Percentiles rank a stretch among this genome's conserved stretches.
Evolutionary conservation across 768 basidiomycete species (phyloP).

Genomic region (Boletus edulis): DNA sequence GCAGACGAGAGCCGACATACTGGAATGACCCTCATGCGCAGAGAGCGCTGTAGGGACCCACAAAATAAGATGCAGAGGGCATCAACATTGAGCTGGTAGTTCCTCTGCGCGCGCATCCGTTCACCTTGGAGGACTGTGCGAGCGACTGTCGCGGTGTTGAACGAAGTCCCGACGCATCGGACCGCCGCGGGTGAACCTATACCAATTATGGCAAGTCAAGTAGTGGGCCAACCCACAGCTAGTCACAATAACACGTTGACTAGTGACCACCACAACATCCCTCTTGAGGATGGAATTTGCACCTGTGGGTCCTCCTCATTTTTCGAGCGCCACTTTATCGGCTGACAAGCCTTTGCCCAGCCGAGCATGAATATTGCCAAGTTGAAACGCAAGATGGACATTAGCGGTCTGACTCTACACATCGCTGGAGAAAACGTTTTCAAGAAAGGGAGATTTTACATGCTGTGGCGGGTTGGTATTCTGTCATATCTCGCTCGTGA

Average conservation of each 20-base stretch:
- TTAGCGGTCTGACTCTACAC: conserved; percentile 21
- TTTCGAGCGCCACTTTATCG: not conserved
- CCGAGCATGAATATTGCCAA: conserved; percentile 17
- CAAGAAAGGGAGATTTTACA: conserved; percentile 20
- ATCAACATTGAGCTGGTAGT: not conserved
- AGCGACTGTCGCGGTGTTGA: not conserved
- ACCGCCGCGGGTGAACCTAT: not conserved
- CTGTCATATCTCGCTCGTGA: not conserved
- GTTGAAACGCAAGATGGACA: conserved; percentile 25
- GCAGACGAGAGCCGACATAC: not conserved
- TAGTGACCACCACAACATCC: not conserved
- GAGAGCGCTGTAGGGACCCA: conserved; percentile 7
- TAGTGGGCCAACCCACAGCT: conserved; percentile 17
- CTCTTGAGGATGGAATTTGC: conserved; percentile 25
- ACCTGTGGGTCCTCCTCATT: conserved; percentile 26
- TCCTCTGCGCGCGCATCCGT: not conserved
- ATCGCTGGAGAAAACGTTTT: conserved; percentile 6
- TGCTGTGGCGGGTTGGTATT: conserved; percentile 26
- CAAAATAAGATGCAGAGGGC: not conserved
- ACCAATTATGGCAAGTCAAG: conserved; percentile 22
- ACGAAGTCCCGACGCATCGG: not conserved
- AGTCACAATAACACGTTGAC: conserved; percentile 18
- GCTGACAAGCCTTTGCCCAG: conserved; percentile 11
- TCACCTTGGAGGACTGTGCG: not conserved
- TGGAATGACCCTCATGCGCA: conserved; percentile 2